Base-by-base conservation (phyloP, 2,329 filamentous ascomycete species). In the Colletotrichum lindemuthianum region DNA sequence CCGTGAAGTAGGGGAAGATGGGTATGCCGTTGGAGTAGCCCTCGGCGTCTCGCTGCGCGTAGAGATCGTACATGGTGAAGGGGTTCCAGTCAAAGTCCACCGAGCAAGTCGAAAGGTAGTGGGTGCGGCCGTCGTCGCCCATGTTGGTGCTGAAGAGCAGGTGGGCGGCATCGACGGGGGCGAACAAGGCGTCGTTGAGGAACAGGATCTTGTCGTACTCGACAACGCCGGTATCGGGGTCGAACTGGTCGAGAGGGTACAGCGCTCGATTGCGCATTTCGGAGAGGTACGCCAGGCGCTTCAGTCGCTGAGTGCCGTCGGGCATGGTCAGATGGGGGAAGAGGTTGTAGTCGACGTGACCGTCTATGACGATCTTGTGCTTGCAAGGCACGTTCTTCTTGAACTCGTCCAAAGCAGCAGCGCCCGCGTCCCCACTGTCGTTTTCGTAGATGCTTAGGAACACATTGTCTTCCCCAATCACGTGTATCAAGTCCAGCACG, bases 391-490 rank as follows among this genome's bases (percentile, higher is more conserved):
- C 70, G 39, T 70, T 80, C n/a, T 76, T 71, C 59, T 83, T 81
- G 49, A 92, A 81, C 2, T 78, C 74, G 36, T 58, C 70, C 59
- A 93, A 77, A 0, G 89, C 87, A 39, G 77, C 74, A 60, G 80
- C 80, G 13, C 87, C 88, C 36, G 80, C 76, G 1, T 81, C 76
- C 2, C 88, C 88, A 37, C 89, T 86, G 71, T 91, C 87, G 70
- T 91, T 90, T 72, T 92, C 90, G 73, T 92, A 93, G 37, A 93
- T 85, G 74, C 89, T 91, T 59, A 93, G 75, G 71, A 88, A 91
- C 2, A 90, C 87, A 70, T 92, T 90, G 40, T 89, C 79, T 12
- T 83, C 82, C 0, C 91, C 91, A 41, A 93, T 79, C 36, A 91
- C 73, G 52, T 90, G 80, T 37, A 93, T 83, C 58, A 93, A 75